Conservation (phyloP, 805 yeast genomes). For the Cyberlindnera suaveolens region DNA sequence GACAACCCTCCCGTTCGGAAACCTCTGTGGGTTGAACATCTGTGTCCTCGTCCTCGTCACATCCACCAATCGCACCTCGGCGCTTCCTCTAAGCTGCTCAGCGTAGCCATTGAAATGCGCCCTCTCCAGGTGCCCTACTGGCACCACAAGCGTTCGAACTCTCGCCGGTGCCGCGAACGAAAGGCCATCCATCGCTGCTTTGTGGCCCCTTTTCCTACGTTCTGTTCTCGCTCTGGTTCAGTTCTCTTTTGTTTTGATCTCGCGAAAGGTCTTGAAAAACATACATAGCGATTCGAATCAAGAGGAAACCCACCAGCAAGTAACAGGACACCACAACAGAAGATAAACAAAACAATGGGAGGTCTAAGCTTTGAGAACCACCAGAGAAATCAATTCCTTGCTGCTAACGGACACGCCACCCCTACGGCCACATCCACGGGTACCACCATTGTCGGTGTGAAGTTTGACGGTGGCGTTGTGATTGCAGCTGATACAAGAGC, state of each 20-base stretch:
- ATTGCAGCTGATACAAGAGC: slow-evolving; percentile 99
- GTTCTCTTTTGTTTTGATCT: background rate
- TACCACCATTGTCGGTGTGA: slow-evolving; percentile 98
- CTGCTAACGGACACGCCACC: slow-evolving; percentile 63
- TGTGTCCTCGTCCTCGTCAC: slow-evolving; percentile 56
- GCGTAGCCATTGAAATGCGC: slow-evolving; percentile 34
- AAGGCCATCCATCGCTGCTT: slow-evolving; percentile 30
- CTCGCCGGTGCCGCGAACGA: slow-evolving; percentile 59
- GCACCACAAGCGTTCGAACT: slow-evolving; percentile 62
- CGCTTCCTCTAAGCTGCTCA: slow-evolving; percentile 37
- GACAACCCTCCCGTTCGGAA: slow-evolving; percentile 69
- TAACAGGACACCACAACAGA: background rate
- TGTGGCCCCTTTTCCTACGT: background rate
- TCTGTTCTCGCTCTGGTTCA: background rate
- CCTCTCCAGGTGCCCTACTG: slow-evolving; percentile 45
- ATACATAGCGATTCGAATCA: background rate
- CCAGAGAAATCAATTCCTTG: slow-evolving; percentile 77
- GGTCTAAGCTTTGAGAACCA: slow-evolving; percentile 91
- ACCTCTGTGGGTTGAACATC: slow-evolving; percentile 76
- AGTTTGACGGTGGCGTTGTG: slow-evolving; percentile 88
- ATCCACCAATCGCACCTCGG: slow-evolving; percentile 70
- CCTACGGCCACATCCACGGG: slow-evolving; percentile 97
- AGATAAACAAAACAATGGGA: slow-evolving; percentile 43
- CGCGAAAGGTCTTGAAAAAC: background rate
- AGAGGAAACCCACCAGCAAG: background rate